phyloP scores from a whole-genome alignment of 345 rosid species.

The Sisymbrium altissimum region DNA sequence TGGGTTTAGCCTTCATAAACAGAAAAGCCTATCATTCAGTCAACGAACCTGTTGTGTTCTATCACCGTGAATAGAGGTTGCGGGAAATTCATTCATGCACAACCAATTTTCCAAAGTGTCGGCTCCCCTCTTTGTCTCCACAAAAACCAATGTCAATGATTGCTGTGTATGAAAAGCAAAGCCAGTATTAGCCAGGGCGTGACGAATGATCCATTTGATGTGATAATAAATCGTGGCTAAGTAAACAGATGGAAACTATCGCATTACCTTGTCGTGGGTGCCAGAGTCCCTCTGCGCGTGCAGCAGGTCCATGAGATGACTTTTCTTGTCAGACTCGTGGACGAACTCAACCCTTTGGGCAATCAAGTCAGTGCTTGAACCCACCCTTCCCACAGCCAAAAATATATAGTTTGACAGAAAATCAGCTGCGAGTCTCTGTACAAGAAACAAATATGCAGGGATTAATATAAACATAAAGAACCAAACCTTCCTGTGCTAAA shows the following conservation, averaged over 20 bases:
- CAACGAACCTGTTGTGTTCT: conserved; percentile 78
- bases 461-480: background rate
- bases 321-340: conserved; percentile 91
- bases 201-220: background rate
- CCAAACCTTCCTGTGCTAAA: background rate
- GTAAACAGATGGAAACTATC: background rate
- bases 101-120: conserved; percentile 94
- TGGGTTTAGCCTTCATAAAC: too few relatives aligned
- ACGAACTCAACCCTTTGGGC: conserved; percentile 94
- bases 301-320: conserved; percentile 98
- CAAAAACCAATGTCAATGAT: conserved; percentile 92
- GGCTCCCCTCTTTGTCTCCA: conserved; percentile 97
- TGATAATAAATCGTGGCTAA: background rate
- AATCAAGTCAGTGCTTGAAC: conserved; percentile 98
- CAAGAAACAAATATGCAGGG: background rate
- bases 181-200: background rate
- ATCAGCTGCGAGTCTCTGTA: conserved; percentile 97
- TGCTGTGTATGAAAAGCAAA: conserved; percentile 51
- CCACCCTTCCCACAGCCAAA: conserved; percentile 98
- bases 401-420: conserved; percentile 76
- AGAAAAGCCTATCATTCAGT: background rate
- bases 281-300: conserved; percentile 86
- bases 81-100: conserved; percentile 81
- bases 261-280: conserved; percentile 67
- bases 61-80: conserved; percentile 95